phyloP scores from a whole-genome alignment of 1,284 basidiomycete genomes.

The Ceratobasidium sp. region DNA sequence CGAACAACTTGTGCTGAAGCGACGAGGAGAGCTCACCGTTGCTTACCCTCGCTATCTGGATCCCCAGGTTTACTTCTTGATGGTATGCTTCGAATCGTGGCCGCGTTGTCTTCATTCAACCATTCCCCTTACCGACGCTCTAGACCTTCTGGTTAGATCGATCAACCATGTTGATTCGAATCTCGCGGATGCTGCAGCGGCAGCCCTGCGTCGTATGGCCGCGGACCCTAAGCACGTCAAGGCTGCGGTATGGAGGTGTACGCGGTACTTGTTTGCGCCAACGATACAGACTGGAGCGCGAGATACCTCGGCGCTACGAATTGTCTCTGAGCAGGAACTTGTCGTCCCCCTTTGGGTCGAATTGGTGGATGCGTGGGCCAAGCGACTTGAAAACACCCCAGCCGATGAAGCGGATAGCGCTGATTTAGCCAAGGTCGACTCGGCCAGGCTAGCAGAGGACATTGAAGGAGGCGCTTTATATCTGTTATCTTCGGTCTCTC shows the following conservation, averaged over 20 bases:
- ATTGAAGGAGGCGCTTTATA: constrained; percentile 84
- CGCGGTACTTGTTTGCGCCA: constrained; percentile 83
- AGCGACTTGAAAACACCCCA: constrained; percentile 58
- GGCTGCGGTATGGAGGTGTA: constrained; percentile 78
- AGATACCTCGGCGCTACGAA: constrained; percentile 74
- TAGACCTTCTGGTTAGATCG: constrained; percentile 86
- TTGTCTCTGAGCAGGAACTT: constrained; percentile 62
- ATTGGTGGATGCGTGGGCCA: constrained; percentile 79
- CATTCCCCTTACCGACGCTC: constrained; percentile 70
- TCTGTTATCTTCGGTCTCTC: constrained; percentile 76
- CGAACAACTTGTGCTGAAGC: constrained; percentile 72
- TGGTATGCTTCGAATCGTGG: constrained; percentile 87
- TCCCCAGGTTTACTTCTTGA: constrained; percentile 80
- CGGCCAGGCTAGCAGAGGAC: constrained; percentile 58
- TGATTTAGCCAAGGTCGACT: constrained; percentile 45
- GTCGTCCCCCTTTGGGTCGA: constrained; percentile 82
- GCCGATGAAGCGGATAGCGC: constrained; percentile 55
- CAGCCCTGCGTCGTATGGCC: constrained; percentile 82
- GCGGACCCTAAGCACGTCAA: constrained; percentile 70
- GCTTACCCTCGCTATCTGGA: constrained; percentile 76
- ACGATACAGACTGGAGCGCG: constrained; percentile 69
- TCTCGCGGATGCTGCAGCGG: constrained; percentile 77
- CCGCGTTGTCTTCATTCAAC: constrained; percentile 79
- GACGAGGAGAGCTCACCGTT: constrained; percentile 73
- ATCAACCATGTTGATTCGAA: constrained; percentile 86